Conservation (phyloP, 805 yeast species). For the Wickerhamiella alocasiicola region DNA sequence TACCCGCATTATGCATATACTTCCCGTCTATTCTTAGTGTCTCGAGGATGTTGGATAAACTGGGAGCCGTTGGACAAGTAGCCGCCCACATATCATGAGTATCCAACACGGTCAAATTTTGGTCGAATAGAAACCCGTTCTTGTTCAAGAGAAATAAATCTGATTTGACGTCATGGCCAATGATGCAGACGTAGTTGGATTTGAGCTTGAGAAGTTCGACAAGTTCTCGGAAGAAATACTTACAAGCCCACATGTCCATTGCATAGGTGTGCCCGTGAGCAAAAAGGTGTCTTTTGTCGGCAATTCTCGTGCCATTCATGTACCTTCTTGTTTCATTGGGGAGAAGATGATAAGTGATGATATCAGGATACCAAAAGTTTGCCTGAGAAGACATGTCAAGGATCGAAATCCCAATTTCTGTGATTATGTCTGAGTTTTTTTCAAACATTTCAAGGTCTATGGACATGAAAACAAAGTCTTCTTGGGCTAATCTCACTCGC, state of each 20-base stretch:
- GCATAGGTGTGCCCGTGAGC: constrained; percentile 2
- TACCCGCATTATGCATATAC: constrained; percentile 56
- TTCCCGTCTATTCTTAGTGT: constrained; percentile 43
- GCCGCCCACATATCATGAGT: constrained; percentile 35
- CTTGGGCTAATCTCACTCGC: not conserved
- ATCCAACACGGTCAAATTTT: constrained; percentile 39
- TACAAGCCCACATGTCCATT: constrained; percentile 1
- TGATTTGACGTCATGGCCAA: constrained; percentile 48
- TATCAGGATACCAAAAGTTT: not conserved
- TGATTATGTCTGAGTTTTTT: not conserved
- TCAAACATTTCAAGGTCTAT: constrained; percentile 8
- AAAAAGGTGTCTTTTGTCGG: constrained; percentile 3
- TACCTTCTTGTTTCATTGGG: not conserved
- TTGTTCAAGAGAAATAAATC: constrained; percentile 41
- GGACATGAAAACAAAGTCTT: constrained; percentile 5
- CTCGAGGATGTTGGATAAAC: constrained; percentile 36
- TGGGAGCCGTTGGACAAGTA: constrained; percentile 13
- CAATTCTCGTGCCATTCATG: constrained; percentile 1
- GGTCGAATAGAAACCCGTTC: constrained; percentile 27
- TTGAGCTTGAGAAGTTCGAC: constrained; percentile 18
- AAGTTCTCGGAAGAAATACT: not conserved
- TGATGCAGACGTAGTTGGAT: constrained; percentile 26
- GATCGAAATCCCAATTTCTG: constrained; percentile 8
- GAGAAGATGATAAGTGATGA: not conserved
- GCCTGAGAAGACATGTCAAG: constrained; percentile 3